Conservation (phyloP, 2,329 filamentous ascomycete species). For the Phoma sp. region DNA sequence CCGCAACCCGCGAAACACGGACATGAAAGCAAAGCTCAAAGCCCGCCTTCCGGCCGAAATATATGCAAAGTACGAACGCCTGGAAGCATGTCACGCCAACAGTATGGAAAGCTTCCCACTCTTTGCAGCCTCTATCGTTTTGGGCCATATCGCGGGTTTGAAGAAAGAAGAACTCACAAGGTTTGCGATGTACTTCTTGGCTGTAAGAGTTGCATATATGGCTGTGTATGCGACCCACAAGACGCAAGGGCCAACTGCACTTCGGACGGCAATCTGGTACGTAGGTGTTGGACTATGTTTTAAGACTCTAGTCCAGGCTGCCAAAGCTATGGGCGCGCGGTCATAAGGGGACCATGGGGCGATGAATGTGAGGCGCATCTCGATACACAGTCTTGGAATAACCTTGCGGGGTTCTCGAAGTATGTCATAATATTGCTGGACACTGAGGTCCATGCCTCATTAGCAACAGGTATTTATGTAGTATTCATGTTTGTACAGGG, state of each 20-base stretch:
- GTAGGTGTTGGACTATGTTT: slow-evolving; percentile 30
- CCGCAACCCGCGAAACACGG: slow-evolving; percentile 49
- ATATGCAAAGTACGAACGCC: slow-evolving; percentile 53
- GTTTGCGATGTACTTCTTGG: slow-evolving; percentile 47
- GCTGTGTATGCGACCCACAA: slow-evolving; percentile 44
- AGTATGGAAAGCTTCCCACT: slow-evolving; percentile 55
- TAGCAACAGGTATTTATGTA: neutral
- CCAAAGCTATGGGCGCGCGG: slow-evolving; percentile 26
- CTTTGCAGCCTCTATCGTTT: slow-evolving; percentile 52
- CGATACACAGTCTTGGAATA: too few species aligned
- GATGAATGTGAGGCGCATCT: neutral
- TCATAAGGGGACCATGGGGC: neutral
- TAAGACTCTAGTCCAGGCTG: slow-evolving; percentile 27
- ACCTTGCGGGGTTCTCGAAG: too few species aligned
- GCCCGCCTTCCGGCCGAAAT: slow-evolving; percentile 45
- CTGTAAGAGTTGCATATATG: slow-evolving; percentile 47
- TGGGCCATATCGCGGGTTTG: slow-evolving; percentile 50
- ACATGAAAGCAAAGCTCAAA: slow-evolving; percentile 44
- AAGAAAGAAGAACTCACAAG: slow-evolving; percentile 41
- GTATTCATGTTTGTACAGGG: too few species aligned
- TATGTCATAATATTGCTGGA: too few species aligned
- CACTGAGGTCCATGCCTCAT: too few species aligned
- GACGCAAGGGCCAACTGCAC: slow-evolving; percentile 26
- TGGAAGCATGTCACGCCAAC: slow-evolving; percentile 54
- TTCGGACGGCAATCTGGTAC: slow-evolving; percentile 31